phyloP scores from a whole-genome alignment of 1,284 basidiomycete species.

The Amylostereum chailletii region DNA sequence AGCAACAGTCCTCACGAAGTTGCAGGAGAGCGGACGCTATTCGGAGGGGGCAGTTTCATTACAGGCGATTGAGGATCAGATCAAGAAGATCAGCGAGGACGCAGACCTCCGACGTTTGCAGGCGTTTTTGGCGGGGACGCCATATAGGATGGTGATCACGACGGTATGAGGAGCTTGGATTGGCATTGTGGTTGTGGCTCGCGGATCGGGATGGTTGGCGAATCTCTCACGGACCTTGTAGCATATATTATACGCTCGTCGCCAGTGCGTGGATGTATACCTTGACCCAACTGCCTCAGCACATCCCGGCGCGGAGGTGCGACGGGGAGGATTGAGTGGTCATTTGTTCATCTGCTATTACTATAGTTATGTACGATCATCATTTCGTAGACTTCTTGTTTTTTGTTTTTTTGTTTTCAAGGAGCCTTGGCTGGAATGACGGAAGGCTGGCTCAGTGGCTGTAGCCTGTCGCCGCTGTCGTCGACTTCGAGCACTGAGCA shows the following conservation, averaged over 20 bases:
- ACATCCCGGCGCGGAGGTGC: no score
- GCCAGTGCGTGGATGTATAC: no score
- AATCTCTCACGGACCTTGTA: no score
- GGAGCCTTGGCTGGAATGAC: not conserved
- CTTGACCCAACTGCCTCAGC: no score
- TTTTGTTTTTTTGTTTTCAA: not conserved
- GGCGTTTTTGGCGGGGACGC: constrained; percentile 6
- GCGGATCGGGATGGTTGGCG: not conserved
- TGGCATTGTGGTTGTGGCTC: not conserved
- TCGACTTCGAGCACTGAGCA: constrained; percentile 8
- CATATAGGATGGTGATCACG: constrained; percentile 6
- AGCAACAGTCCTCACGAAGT: constrained; percentile 6
- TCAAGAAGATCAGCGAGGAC: constrained; percentile 9
- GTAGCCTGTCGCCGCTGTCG: constrained; percentile 9
- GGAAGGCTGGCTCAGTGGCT: constrained; percentile 6
- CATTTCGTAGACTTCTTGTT: no score
- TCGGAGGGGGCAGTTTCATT: constrained; percentile 4
- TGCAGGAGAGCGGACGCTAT: constrained; percentile 9
- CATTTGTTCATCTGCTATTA: no score
- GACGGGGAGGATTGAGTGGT: no score
- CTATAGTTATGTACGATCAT: no score
- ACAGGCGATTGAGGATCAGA: constrained; percentile 5
- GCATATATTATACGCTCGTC: no score
- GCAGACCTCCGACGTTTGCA: constrained; percentile 11
- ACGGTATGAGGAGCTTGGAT: constrained; percentile 1